phyloP scores from a whole-genome alignment of 164 flowering plant genomes.

The Kingdonia uniflora region DNA sequence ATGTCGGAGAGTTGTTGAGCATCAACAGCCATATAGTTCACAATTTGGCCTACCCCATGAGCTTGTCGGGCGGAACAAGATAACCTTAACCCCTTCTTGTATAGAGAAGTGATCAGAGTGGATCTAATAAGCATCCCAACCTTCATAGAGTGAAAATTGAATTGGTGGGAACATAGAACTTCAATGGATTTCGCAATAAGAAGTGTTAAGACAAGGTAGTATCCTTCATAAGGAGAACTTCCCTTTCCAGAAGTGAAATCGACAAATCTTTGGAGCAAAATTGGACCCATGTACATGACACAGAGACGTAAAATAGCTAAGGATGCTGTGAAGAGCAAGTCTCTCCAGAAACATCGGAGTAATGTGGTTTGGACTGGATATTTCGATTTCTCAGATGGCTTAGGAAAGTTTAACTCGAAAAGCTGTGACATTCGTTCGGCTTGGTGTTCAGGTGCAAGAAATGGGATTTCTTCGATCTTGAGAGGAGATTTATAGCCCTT shows the following conservation, averaged over 20 bases:
- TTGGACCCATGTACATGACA: conserved; percentile 83
- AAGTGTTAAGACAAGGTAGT: conserved; percentile 54
- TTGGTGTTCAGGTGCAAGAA: conserved; percentile 56
- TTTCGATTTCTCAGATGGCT: conserved; percentile 36
- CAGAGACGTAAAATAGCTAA: conserved; percentile 54
- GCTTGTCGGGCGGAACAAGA: conserved; percentile 71
- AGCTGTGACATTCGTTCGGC: conserved; percentile 53
- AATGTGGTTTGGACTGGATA: conserved; percentile 70
- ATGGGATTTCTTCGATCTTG: conserved; percentile 57
- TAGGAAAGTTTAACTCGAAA: conserved; percentile 71
- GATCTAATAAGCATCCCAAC: conserved; percentile 77
- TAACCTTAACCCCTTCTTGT: conserved; percentile 70
- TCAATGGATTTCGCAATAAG: conserved; percentile 60
- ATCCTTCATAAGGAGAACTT: conserved; percentile 64
- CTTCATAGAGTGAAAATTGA: conserved; percentile 68
- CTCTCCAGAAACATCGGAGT: conserved; percentile 79
- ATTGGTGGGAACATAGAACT: conserved; percentile 64
- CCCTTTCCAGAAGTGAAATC: conserved; percentile 60
- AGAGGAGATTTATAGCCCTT: conserved; percentile 70
- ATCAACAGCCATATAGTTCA: conserved; percentile 96
- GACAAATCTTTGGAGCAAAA: conserved; percentile 67
- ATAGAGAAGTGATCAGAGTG: conserved; percentile 63
- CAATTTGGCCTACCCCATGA: conserved; percentile 91
- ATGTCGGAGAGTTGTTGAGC: conserved; percentile 94
- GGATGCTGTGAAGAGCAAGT: conserved; percentile 52